Conservation (phyloP, 2,329 filamentous ascomycete genomes). For the Colletotrichum cordylinicola region DNA sequence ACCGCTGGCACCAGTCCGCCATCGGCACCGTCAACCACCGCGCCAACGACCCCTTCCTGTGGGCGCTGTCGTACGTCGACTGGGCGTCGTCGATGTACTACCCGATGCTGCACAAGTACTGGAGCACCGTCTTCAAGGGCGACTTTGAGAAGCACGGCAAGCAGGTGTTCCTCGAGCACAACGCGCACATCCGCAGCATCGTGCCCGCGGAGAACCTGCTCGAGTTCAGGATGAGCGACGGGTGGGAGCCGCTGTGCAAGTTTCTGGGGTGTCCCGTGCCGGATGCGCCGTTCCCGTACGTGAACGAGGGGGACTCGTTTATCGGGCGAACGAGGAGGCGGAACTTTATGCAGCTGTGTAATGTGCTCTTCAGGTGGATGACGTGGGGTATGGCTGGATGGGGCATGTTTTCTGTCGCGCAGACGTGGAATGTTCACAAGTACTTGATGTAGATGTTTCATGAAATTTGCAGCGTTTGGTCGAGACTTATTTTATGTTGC, state of each 20-base stretch:
- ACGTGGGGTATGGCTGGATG: background rate
- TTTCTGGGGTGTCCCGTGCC: conserved; percentile 43
- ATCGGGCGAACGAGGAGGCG: background rate
- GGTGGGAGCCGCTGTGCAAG: conserved; percentile 49
- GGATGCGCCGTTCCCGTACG: conserved; percentile 34
- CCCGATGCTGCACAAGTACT: conserved; percentile 74
- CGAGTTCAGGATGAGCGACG: conserved; percentile 30
- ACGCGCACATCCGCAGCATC: background rate
- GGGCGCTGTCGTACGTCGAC: conserved; percentile 41
- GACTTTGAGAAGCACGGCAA: conserved; percentile 54
- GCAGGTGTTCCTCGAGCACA: conserved; percentile 27
- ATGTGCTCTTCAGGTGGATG: background rate
- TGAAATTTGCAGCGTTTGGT: background rate
- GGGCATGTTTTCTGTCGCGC: background rate
- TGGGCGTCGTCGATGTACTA: conserved; percentile 74
- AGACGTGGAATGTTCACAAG: background rate
- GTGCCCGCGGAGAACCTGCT: conserved; percentile 3
- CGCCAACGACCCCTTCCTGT: conserved; percentile 23
- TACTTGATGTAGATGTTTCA: background rate
- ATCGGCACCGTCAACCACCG: conserved; percentile 31
- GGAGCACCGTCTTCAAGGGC: conserved; percentile 70
- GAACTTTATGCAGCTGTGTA: background rate
- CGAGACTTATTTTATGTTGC: background rate
- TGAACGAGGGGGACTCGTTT: conserved; percentile 31
- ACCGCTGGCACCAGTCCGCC: conserved; percentile 30